phyloP scores from a whole-genome alignment of 2,329 filamentous ascomycete species.

The Xylaria multiplex region DNA sequence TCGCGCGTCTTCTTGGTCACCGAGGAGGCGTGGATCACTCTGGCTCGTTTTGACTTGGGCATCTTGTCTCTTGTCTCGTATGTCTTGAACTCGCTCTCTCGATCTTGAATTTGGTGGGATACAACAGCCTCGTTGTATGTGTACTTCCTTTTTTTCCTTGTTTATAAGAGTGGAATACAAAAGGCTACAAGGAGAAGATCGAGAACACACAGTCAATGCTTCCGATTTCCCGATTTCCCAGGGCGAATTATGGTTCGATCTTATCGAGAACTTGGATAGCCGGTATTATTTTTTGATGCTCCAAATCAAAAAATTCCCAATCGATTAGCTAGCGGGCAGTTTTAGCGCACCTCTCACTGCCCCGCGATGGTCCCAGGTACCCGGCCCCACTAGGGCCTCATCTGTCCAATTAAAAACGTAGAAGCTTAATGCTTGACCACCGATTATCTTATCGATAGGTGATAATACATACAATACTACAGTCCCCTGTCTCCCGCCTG shows the following conservation, averaged over 20 bases:
- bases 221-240: background rate
- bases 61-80: constrained; percentile 61
- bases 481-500: too few relatives aligned
- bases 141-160: background rate
- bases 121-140: too few relatives aligned
- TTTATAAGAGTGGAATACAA: background rate
- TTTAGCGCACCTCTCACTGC: constrained; percentile 27
- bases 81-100: constrained; percentile 4
- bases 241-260: background rate
- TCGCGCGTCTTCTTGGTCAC: constrained; percentile 93
- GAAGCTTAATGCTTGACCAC: background rate
- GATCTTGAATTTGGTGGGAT: background rate
- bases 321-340: constrained; percentile 41
- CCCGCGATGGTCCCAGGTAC: constrained; percentile 23
- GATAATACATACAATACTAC: too few relatives aligned
- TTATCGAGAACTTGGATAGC: constrained; percentile 30
- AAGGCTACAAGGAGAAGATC: background rate
- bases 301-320: constrained; percentile 39
- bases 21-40: constrained; percentile 88
- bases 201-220: background rate
- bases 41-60: constrained; percentile 96
- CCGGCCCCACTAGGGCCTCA: background rate
- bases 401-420: constrained; percentile 22
- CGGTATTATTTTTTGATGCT: constrained; percentile 23
- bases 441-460: too few relatives aligned